These are phyloP conservation scores for Leptographium procerum DNA, from an alignment of 2,329 filamentous ascomycete genomes.

Conservation along the genomic window DNA sequence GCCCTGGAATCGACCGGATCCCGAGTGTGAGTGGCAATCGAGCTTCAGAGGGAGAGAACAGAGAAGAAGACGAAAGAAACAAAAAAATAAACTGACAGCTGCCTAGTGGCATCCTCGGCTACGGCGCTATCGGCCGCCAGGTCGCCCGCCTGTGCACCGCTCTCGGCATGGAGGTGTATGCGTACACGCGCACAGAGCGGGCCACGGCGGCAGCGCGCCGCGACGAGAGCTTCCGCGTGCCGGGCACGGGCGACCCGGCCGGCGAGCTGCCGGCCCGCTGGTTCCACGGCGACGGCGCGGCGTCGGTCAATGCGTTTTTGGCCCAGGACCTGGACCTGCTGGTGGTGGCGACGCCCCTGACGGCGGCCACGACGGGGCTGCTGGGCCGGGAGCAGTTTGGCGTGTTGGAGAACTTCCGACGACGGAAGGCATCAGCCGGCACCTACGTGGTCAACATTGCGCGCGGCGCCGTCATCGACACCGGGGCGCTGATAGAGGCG, in stretches of 20 bases:
- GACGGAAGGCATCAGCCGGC: too few species aligned
- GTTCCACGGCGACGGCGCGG: slow-evolving; percentile 25
- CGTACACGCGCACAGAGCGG: slow-evolving; percentile 47
- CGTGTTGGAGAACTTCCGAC: slow-evolving; percentile 15
- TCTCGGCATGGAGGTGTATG: slow-evolving; percentile 55
- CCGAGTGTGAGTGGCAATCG: slow-evolving; percentile 24
- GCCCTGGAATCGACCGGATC: slow-evolving; percentile 21
- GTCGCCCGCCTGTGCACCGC: slow-evolving; percentile 39
- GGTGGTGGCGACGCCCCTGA: slow-evolving; percentile 29
- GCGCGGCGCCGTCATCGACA: slow-evolving; percentile 26
- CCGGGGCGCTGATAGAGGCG: slow-evolving; percentile 38
- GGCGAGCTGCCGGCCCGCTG: slow-evolving; percentile 29
- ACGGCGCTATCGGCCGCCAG: slow-evolving; percentile 33
- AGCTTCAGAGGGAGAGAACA: too few species aligned
- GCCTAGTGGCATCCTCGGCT: slow-evolving; percentile 29
- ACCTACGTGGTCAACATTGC: slow-evolving; percentile 52
- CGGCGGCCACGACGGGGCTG: slow-evolving; percentile 23
- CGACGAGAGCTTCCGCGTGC: slow-evolving; percentile 52
- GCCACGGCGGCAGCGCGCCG: slow-evolving; percentile 44
- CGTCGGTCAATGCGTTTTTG: slow-evolving; percentile 28
- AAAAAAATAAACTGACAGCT: too few species aligned
- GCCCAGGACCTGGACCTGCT: slow-evolving; percentile 30
- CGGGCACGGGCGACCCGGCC: slow-evolving; percentile 40
- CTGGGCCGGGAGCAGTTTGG: slow-evolving; percentile 26
- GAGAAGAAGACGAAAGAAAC: too few species aligned